Evolutionary conservation across 768 basidiomycete genomes (phyloP), one percentile per base, ranked within the genome.

Genomic region (Grammothele lineata): DNA sequence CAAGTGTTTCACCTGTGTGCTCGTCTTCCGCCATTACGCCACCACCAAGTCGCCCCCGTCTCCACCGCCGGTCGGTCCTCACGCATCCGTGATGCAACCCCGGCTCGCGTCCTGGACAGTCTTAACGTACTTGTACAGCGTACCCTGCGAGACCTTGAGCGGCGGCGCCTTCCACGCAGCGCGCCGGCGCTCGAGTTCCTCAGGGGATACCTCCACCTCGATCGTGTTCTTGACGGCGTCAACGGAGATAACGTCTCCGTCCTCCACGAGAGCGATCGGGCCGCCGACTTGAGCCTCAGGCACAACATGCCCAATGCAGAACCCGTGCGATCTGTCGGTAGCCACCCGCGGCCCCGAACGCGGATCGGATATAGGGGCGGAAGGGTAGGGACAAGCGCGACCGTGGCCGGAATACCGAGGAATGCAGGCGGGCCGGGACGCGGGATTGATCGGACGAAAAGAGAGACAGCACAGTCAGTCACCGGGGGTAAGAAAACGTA

Each of bases 221-320:
- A 96, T 81, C 34, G 81, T 81, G 66, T 96, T 96, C 57, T 82
- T 79, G 32, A 89, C 77, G 9, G 94, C 93, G 61, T 97, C 90
- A 43, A 96, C 88, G 30, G 83, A 79, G 61, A 95, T 90, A 44
- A 79, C 65, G 62, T 96, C 92, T 17, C 92, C 92, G 64, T 94
- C 91, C 53, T 78, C 72, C 14, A 95, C 89, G 36, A 95, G 80
- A 18, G 89, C 92, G 60, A 97, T 93, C 7, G 91, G 90, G 1
- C 94, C 94, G 42, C 92, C 93, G 26, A 87, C 87, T 61, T 94
- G 91, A 5, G 93, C 93, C 64, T 97, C 94, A 26, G 95, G 95
- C 1, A 93, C 91, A 56, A 98, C 92, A 62, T 99, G 96, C 11
- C 95, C 95, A 45, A 97, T 89, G 59, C 87, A 87, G 73, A 98